phyloP scores from a whole-genome alignment of 345 rosid genomes.

The Gossypium mustelinum region DNA sequence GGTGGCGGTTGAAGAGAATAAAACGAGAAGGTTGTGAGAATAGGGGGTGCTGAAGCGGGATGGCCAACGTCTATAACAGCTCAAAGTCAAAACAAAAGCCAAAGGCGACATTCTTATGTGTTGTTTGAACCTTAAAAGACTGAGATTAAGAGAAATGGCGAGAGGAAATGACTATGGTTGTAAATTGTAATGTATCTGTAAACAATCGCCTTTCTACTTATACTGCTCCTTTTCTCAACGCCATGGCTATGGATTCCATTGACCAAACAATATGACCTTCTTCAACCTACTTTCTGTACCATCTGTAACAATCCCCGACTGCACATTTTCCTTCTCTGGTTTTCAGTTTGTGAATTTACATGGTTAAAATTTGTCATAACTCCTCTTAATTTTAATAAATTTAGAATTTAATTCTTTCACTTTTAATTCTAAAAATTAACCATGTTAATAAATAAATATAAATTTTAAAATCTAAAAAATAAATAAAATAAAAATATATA shows the following conservation, averaged over 20 bases:
- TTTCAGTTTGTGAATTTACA: too few relatives aligned
- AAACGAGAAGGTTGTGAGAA: not conserved
- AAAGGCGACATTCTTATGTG: not conserved
- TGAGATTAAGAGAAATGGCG: not conserved
- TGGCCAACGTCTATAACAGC: slow-evolving; percentile 40
- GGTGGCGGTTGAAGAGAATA: slow-evolving; percentile 25
- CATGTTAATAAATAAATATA: too few relatives aligned
- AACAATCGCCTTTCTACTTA: not conserved
- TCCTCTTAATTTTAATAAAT: too few relatives aligned
- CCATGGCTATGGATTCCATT: not conserved
- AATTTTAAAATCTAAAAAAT: too few relatives aligned
- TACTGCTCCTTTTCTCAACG: not conserved
- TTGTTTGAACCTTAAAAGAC: not conserved
- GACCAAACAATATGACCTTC: not conserved
- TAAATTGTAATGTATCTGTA: not conserved
- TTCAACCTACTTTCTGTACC: not conserved
- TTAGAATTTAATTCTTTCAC: too few relatives aligned
- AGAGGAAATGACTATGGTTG: not conserved
- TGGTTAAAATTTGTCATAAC: too few relatives aligned
- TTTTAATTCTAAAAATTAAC: too few relatives aligned
- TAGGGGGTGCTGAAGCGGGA: slow-evolving; percentile 29
- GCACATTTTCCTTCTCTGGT: too few relatives aligned
- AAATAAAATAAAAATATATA: too few relatives aligned
- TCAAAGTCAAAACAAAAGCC: slow-evolving; percentile 4
- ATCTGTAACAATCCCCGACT: not conserved